Evolutionary conservation across 2,329 filamentous ascomycete genomes (phyloP), one percentile per base, ranked within the genome.

Genomic region (Cladobotryum mycophilum): DNA sequence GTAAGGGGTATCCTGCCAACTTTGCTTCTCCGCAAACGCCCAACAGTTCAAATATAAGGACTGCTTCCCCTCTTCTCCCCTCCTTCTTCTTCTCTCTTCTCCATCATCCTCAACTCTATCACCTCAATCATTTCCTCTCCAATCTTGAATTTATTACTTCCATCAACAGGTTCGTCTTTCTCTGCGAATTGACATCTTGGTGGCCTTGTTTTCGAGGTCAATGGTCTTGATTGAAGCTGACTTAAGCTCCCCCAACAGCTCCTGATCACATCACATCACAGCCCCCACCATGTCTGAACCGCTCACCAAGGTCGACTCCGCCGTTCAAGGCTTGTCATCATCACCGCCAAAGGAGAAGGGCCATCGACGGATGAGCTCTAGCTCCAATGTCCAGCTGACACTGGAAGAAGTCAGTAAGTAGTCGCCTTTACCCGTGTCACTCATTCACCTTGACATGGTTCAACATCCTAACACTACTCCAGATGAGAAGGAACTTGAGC

Each of bases 271-370:
- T 47, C 34, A 35, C 37, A 33, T 52, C 50, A 37, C 55, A 54
- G 53, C 41, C 54, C n/a, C 52, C 57, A 66, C 49, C 61, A 71
- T 70, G 68, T 62, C 67, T 56, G 68, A 71, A 69, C 80, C 85
- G 64, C 81, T 95, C 67, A 80, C 81, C 72, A 95, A 95, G 78
- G 84, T 96, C 75, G 91, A 96, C 73, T 96, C 91, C 54, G 89
- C 89, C 75, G 83, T 95, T 66, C 84, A 89, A 67, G 88, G 89
- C 70, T 71, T 91, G 62, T 80, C 82, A 59, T 79, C 80, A 62
- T 84, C 84, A 53, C 80, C 86, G 34, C 76, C 79, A 53, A 80
- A 84, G 66, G 84, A 89, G 68, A 81, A 80, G 66, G 72, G 72
- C 58, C 79, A 85, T 66, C 80, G 85, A 61, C 82, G 89, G 72